phyloP scores from a whole-genome alignment of 1,139 yeast genomes.

The Debaryomyces nepalensis region DNA sequence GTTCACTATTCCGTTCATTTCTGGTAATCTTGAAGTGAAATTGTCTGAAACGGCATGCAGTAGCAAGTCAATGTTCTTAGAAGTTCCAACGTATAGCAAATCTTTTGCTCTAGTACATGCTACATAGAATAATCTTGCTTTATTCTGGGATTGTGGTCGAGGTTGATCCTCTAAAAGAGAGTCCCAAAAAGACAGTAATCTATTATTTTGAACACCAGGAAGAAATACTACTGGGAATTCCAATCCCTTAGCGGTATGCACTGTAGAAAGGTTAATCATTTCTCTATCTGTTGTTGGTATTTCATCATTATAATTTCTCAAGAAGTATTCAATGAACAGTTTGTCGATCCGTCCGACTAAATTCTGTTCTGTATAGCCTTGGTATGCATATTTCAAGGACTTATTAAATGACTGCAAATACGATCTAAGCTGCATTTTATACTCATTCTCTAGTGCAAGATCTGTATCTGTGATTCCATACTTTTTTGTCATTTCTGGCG shows the following conservation, averaged over 20 bases:
- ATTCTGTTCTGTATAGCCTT: constrained; percentile 19
- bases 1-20: constrained; percentile 10
- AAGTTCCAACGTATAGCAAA: constrained; percentile 45
- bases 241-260: constrained; percentile 73
- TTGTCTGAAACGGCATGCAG: constrained; percentile 13
- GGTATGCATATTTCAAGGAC: constrained; percentile 30
- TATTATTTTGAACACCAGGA: constrained; percentile 33
- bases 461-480: constrained; percentile 3
- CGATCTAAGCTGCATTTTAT: constrained; percentile 20
- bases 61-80: constrained; percentile 15
- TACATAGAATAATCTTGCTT: constrained; percentile 55
- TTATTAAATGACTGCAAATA: constrained; percentile 32
- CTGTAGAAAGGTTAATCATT: constrained; percentile 58
- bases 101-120: constrained; percentile 67
- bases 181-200: constrained; percentile 25
- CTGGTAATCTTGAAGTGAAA: constrained; percentile 23
- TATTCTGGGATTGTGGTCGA: constrained; percentile 11
- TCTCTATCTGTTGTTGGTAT: constrained; percentile 31
- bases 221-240: constrained; percentile 73
- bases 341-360: constrained; percentile 18
- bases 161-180: constrained; percentile 15
- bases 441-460: neutral
- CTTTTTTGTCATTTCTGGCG: constrained; percentile 15
- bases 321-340: constrained; percentile 40
- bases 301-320: constrained; percentile 54